phyloP scores from a whole-genome alignment of 768 basidiomycete species.

The Naematelia encephala region DNA sequence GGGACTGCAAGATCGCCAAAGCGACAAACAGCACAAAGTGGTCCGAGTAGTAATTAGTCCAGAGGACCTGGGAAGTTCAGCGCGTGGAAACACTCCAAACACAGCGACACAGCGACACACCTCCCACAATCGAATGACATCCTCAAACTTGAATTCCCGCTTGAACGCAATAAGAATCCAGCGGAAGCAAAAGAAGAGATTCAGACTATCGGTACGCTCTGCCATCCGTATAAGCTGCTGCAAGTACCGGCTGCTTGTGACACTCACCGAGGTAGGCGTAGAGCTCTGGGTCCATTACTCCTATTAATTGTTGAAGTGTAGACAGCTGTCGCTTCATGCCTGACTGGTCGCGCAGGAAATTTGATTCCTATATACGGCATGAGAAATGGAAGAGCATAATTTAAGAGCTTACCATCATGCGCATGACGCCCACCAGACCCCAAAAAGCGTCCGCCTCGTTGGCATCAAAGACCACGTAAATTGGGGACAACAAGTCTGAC shows the following conservation, averaged over 20 bases:
- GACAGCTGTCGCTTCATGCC: slow-evolving; percentile 95
- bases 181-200: slow-evolving; percentile 98
- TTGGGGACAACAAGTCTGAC: slow-evolving; percentile 90
- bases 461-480: slow-evolving; percentile 85
- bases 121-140: slow-evolving; percentile 89
- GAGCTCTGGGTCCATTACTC: slow-evolving; percentile 91
- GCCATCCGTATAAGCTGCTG: slow-evolving; percentile 15
- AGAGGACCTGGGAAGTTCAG: slow-evolving; percentile 36
- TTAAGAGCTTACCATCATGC: slow-evolving; percentile 70
- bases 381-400: background rate
- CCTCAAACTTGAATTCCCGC: slow-evolving; percentile 89
- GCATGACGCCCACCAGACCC: slow-evolving; percentile 94
- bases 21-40: slow-evolving; percentile 91
- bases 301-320: slow-evolving; percentile 82
- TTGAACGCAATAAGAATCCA: slow-evolving; percentile 80
- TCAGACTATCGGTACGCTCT: slow-evolving; percentile 85
- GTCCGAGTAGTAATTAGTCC: slow-evolving; percentile 73
- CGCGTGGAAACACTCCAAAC: background rate
- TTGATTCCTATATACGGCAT: slow-evolving; percentile 66
- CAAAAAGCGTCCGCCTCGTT: slow-evolving; percentile 92
- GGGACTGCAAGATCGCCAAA: slow-evolving; percentile 87
- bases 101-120: slow-evolving; percentile 44
- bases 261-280: slow-evolving; percentile 78
- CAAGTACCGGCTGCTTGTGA: background rate
- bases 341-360: slow-evolving; percentile 92